Conservation (phyloP, 208 protist genomes). For the Trypanosomatidae sp. region DNA sequence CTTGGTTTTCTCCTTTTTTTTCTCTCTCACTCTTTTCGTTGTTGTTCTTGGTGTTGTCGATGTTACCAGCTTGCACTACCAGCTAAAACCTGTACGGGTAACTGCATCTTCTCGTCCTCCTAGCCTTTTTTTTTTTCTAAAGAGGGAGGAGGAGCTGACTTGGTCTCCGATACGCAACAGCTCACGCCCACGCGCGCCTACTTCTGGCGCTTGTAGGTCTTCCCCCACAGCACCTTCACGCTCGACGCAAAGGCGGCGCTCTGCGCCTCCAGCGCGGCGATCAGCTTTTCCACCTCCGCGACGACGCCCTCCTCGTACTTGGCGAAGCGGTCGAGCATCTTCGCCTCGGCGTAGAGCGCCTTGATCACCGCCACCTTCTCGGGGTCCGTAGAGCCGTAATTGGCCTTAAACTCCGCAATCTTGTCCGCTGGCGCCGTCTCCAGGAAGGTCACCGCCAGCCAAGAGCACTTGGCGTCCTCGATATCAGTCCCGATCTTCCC, state of each 20-base stretch:
- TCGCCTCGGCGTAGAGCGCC: conserved; percentile 78
- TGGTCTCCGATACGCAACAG: too few species aligned
- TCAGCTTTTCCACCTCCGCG: conserved; percentile 51
- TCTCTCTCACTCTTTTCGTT: too few species aligned
- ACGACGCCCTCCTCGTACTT: conserved; percentile 77
- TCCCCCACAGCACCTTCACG: conserved; percentile 77
- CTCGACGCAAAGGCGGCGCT: conserved; percentile 57
- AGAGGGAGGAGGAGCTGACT: too few species aligned
- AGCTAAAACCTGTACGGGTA: too few species aligned
- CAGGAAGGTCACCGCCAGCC: conserved; percentile 93
- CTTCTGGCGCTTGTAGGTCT: conserved; percentile 90
- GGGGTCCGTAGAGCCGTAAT: conserved; percentile 87
- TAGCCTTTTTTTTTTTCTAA: too few species aligned
- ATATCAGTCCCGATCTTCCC: conserved; percentile 99
- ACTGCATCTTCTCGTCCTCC: too few species aligned
- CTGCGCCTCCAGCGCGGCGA: conserved; percentile 34
- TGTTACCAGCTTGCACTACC: too few species aligned
- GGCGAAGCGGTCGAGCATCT: conserved; percentile 71
- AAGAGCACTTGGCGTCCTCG: conserved; percentile 97
- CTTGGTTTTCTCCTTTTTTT: too few species aligned
- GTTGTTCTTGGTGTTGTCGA: too few species aligned
- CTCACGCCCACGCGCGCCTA: too few species aligned
- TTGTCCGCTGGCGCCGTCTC: conserved; percentile 53
- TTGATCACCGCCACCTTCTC: conserved; percentile 88
- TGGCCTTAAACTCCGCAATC: conserved; percentile 77